These are phyloP conservation scores for Calvatia gigantea DNA, from an alignment of 768 basidiomycete species.

Conservation along the genomic window DNA sequence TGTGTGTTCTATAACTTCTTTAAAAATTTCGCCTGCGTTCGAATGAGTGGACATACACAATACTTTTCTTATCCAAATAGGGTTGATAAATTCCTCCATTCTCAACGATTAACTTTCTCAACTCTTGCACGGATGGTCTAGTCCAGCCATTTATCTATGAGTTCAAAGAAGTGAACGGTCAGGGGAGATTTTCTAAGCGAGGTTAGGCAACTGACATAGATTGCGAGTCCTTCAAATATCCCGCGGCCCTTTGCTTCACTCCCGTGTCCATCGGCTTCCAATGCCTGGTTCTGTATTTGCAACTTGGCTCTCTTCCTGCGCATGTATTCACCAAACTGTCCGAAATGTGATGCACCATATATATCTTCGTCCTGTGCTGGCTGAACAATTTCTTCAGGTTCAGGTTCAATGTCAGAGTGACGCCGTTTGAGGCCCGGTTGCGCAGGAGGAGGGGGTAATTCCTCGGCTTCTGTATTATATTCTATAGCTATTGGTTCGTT, in stretches of 20 bases:
- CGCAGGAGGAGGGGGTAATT: constrained; percentile 33
- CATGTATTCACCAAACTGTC: constrained; percentile 88
- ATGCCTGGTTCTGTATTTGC: constrained; percentile 67
- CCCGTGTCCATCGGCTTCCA: constrained; percentile 20
- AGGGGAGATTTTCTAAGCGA: not conserved
- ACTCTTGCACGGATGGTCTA: constrained; percentile 78
- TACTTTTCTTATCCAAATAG: constrained; percentile 75
- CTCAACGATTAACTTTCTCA: constrained; percentile 74
- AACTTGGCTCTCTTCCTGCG: constrained; percentile 86
- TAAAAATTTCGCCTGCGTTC: not conserved
- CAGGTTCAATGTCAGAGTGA: constrained; percentile 23
- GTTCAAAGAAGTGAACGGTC: constrained; percentile 3
- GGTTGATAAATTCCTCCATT: constrained; percentile 84
- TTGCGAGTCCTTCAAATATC: constrained; percentile 71
- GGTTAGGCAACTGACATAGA: constrained; percentile 62
- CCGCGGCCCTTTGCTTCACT: constrained; percentile 28
- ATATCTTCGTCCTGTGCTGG: constrained; percentile 36
- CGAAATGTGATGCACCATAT: constrained; percentile 81
- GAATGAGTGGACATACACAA: constrained; percentile 49
- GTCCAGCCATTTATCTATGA: constrained; percentile 88
- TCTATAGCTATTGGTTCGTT: constrained; percentile 12
- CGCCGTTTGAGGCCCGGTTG: constrained; percentile 41
- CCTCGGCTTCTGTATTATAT: constrained; percentile 23
- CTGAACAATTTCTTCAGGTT: constrained; percentile 15
- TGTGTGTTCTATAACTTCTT: constrained; percentile 63